Evolutionary conservation across 768 basidiomycete species (phyloP).

Genomic region (Cystobasidium onofrii): DNA sequence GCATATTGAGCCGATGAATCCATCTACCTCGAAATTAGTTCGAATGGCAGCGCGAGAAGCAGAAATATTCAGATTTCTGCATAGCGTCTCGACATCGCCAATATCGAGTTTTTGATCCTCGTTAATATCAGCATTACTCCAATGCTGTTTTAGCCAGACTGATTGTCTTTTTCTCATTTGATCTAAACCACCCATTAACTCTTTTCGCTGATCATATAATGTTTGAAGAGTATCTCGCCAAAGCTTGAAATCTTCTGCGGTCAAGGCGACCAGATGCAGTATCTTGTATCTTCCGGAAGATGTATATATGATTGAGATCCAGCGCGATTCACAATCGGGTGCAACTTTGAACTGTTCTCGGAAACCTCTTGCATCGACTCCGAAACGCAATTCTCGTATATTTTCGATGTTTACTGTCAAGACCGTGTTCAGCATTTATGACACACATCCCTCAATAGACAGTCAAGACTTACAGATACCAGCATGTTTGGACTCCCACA

Average conservation of each 20-base stretch:
- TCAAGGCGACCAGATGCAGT: constrained; percentile 31
- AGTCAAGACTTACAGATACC: constrained; percentile 17
- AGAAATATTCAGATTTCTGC: constrained; percentile 24
- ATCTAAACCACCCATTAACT: constrained; percentile 29
- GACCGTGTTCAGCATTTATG: neutral
- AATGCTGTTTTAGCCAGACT: constrained; percentile 32
- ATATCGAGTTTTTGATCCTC: constrained; percentile 25
- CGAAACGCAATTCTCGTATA: constrained; percentile 33
- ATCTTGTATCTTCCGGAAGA: constrained; percentile 30
- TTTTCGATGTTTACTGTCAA: constrained; percentile 24
- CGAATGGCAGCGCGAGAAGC: constrained; percentile 5
- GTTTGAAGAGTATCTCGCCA: constrained; percentile 24
- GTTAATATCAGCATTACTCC: constrained; percentile 25
- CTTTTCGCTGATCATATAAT: constrained; percentile 28
- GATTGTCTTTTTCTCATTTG: constrained; percentile 22
- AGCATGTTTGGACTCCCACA: constrained; percentile 33
- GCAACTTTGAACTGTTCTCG: constrained; percentile 25
- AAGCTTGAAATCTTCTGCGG: constrained; percentile 8
- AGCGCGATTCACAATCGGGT: constrained; percentile 25
- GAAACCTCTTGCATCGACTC: constrained; percentile 23
- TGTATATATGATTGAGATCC: constrained; percentile 33
- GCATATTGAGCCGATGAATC: neutral
- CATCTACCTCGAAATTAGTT: constrained; percentile 26
- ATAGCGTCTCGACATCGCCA: constrained; percentile 22
- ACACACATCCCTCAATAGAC: neutral